Evolutionary conservation across 2,329 filamentous ascomycete genomes (phyloP).

Genomic region (Pseudocercospora vitis): DNA sequence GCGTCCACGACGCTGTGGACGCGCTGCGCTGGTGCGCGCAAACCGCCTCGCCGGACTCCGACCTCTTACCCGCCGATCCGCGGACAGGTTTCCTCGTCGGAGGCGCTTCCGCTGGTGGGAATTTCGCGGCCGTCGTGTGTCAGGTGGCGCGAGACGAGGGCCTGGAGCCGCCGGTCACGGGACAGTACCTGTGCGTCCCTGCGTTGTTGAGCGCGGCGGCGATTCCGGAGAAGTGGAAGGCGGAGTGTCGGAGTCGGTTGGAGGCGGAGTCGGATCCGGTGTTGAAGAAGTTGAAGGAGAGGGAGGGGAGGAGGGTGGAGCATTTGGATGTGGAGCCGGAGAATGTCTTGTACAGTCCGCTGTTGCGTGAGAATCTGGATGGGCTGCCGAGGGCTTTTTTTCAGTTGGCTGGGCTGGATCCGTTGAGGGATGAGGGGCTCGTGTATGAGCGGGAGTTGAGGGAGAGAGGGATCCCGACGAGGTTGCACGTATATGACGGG

Average conservation of each 20-base stretch:
- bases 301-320: neutral
- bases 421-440: slow-evolving; percentile 53
- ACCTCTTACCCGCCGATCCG: slow-evolving; percentile 38
- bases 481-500: slow-evolving; percentile 45
- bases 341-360: slow-evolving; percentile 16
- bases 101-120: slow-evolving; percentile 50
- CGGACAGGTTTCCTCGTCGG: slow-evolving; percentile 49
- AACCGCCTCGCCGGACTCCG: slow-evolving; percentile 36
- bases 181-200: slow-evolving; percentile 41
- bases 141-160: slow-evolving; percentile 46
- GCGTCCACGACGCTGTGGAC: slow-evolving; percentile 49
- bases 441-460: slow-evolving; percentile 52
- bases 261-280: slow-evolving; percentile 44
- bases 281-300: slow-evolving; percentile 23
- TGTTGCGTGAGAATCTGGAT: slow-evolving; percentile 27
- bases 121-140: slow-evolving; percentile 41
- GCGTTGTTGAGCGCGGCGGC: slow-evolving; percentile 40
- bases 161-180: slow-evolving; percentile 48
- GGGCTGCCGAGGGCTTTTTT: slow-evolving; percentile 50
- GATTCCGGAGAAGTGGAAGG: slow-evolving; percentile 43
- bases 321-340: neutral
- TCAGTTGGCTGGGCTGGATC: slow-evolving; percentile 53
- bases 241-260: slow-evolving; percentile 40
- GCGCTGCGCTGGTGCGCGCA: slow-evolving; percentile 37
- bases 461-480: slow-evolving; percentile 45